phyloP scores from a whole-genome alignment of 768 basidiomycete species.

The Amanita muscaria region DNA sequence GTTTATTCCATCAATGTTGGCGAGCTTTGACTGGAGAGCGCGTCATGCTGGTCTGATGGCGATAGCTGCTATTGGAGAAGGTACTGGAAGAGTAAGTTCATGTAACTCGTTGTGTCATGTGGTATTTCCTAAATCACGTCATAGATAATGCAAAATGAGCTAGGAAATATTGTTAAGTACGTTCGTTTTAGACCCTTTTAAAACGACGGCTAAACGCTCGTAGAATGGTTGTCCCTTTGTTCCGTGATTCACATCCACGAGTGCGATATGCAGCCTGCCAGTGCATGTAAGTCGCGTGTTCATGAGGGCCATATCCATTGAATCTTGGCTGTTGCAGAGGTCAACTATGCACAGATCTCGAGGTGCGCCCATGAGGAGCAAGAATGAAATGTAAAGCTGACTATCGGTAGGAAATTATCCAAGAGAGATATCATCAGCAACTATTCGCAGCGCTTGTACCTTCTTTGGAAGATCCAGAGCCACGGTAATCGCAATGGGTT shows the following conservation, averaged over 20 bases:
- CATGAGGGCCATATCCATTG: background rate
- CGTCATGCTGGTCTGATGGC: slow-evolving; percentile 85
- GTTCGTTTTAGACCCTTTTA: slow-evolving; percentile 17
- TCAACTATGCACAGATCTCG: slow-evolving; percentile 83
- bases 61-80: slow-evolving; percentile 79
- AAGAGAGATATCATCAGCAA: slow-evolving; percentile 57
- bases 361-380: slow-evolving; percentile 32
- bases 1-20: slow-evolving; percentile 76
- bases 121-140: background rate
- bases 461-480: slow-evolving; percentile 66
- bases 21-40: slow-evolving; percentile 75
- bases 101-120: background rate
- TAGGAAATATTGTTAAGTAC: slow-evolving; percentile 76
- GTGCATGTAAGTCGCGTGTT: slow-evolving; percentile 53
- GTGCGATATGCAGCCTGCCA: slow-evolving; percentile 78
- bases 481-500: too few species aligned
- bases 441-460: slow-evolving; percentile 66
- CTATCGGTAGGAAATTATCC: slow-evolving; percentile 55
- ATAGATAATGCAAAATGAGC: slow-evolving; percentile 72
- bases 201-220: background rate
- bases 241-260: slow-evolving; percentile 68
- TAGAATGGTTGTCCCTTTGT: slow-evolving; percentile 71
- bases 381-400: background rate
- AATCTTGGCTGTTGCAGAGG: slow-evolving; percentile 38
- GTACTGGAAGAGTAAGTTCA: slow-evolving; percentile 60